Evolutionary conservation across 169 alveolate species (phyloP).

Genomic region (Cryptosporidium sp.): DNA sequence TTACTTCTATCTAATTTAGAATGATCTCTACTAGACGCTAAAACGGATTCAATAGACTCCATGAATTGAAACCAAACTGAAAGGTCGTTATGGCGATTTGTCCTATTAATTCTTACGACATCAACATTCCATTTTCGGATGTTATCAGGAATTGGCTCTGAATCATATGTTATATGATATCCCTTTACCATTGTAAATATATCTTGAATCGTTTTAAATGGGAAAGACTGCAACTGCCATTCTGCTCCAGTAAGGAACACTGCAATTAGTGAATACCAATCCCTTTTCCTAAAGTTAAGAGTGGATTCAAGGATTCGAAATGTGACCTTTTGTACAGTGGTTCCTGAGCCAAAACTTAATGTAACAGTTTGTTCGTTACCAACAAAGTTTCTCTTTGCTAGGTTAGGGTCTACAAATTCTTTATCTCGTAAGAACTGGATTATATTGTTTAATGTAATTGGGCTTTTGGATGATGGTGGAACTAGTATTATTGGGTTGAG

Average conservation of each 20-base stretch:
- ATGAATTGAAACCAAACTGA: slow-evolving; percentile 74
- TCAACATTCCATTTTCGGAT: slow-evolving; percentile 74
- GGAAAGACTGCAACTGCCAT: slow-evolving; percentile 71
- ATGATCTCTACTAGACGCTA: slow-evolving; percentile 71
- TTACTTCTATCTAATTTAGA: slow-evolving; percentile 72
- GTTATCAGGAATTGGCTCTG: slow-evolving; percentile 74
- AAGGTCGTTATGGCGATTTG: slow-evolving; percentile 73
- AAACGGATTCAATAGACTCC: slow-evolving; percentile 65
- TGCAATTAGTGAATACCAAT: slow-evolving; percentile 74
- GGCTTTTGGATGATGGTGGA: slow-evolving; percentile 70
- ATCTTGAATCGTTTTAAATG: slow-evolving; percentile 67
- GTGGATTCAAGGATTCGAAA: slow-evolving; percentile 69
- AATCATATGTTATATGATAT: slow-evolving; percentile 66
- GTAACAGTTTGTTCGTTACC: slow-evolving; percentile 56
- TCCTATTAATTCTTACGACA: slow-evolving; percentile 69
- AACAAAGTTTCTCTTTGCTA: slow-evolving; percentile 1
- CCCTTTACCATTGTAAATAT: slow-evolving; percentile 68
- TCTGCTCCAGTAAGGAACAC: slow-evolving; percentile 71
- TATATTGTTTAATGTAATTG: slow-evolving; percentile 55
- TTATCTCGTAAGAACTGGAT: slow-evolving; percentile 55
- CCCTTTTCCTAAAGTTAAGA: slow-evolving; percentile 69
- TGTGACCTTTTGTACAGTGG: slow-evolving; percentile 43
- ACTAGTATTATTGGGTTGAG: slow-evolving; percentile 57
- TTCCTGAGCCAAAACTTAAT: slow-evolving; percentile 66
- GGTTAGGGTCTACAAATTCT: slow-evolving; percentile 42